These are phyloP conservation scores for Phellopilus nigrolimitatus DNA, from an alignment of 1,284 basidiomycete genomes.

Conservation along the genomic window DNA sequence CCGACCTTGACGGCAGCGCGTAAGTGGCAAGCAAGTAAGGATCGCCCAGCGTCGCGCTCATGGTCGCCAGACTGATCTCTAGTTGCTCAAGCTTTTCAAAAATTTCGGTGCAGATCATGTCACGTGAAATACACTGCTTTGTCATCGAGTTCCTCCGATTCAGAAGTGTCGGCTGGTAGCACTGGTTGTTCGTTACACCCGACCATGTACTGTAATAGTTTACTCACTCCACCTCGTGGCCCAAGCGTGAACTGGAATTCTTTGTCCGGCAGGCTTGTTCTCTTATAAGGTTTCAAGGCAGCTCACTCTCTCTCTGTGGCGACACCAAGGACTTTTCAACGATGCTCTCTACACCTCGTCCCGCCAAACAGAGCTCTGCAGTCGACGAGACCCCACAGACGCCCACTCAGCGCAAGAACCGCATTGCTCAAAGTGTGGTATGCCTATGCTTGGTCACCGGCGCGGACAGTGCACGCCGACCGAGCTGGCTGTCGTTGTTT, in stretches of 20 bases:
- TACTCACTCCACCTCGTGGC: too few relatives aligned
- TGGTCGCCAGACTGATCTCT: constrained; percentile 23
- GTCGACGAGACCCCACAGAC: neutral
- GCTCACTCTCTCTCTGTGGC: too few relatives aligned
- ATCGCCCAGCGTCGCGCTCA: constrained; percentile 49
- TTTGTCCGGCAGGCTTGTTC: neutral
- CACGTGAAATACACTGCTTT: too few relatives aligned
- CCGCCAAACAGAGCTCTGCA: neutral
- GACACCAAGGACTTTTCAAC: neutral
- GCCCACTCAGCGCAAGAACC: constrained; percentile 16
- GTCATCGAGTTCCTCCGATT: too few relatives aligned
- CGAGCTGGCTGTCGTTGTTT: neutral
- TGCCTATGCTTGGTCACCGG: constrained; percentile 19
- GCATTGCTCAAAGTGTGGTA: constrained; percentile 17
- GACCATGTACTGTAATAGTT: too few relatives aligned
- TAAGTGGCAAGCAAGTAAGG: constrained; percentile 57
- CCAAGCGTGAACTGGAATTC: too few relatives aligned
- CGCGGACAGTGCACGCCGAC: constrained; percentile 14
- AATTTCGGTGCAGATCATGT: too few relatives aligned
- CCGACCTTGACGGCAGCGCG: constrained; percentile 29
- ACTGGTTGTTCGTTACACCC: too few relatives aligned
- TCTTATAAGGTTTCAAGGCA: too few relatives aligned
- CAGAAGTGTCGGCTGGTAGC: too few relatives aligned
- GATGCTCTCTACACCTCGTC: neutral
- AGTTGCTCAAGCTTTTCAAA: too few relatives aligned